phyloP scores from a whole-genome alignment of 345 rosid genomes.

The Physaria fendleri region DNA sequence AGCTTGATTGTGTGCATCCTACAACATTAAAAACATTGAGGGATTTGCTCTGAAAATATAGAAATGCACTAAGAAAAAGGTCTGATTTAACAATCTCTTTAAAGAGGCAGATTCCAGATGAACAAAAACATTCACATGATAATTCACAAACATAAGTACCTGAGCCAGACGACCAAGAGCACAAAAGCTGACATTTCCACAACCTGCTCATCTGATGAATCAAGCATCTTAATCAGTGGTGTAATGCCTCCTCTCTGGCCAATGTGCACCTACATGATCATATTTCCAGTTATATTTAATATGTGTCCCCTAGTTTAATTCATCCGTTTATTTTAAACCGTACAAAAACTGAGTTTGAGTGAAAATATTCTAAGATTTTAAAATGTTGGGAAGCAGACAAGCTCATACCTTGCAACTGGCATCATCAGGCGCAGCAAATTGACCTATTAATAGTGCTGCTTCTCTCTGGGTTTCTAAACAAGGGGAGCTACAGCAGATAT shows the following conservation, averaged over 20 bases:
- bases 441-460: slow-evolving; percentile 72
- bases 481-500: slow-evolving; percentile 45
- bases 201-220: slow-evolving; percentile 52
- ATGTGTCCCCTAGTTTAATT: background rate
- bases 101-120: background rate
- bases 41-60: too few species aligned
- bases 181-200: slow-evolving; percentile 77
- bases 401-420: slow-evolving; percentile 62
- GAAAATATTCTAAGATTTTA: background rate
- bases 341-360: background rate
- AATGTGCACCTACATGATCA: slow-evolving; percentile 58
- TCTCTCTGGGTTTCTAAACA: slow-evolving; percentile 72
- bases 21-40: background rate
- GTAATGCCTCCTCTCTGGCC: slow-evolving; percentile 68
- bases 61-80: background rate
- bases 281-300: background rate
- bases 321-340: background rate
- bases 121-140: background rate
- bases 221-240: slow-evolving; percentile 70
- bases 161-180: slow-evolving; percentile 83
- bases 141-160: slow-evolving; percentile 32
- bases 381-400: background rate
- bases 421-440: slow-evolving; percentile 79
- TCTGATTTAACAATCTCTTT: background rate
- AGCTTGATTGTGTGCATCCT: slow-evolving; percentile 84